Conservation (phyloP, 129 eudicot species). For the Chrysanthemum seticuspe region DNA sequence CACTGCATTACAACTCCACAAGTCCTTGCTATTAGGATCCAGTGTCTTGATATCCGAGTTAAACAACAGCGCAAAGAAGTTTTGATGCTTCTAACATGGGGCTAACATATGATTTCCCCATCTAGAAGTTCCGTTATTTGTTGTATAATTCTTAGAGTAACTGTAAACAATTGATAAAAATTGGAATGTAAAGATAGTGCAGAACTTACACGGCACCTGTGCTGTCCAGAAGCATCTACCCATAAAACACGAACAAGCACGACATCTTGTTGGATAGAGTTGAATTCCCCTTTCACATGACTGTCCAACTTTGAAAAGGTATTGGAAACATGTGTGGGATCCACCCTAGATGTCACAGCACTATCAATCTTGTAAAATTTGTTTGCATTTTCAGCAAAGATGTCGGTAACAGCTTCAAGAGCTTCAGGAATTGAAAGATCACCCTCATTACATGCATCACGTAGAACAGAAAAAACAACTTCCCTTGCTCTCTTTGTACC, state of each 20-base stretch:
- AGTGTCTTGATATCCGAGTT: too few relatives aligned
- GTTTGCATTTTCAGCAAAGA: conserved; percentile 77
- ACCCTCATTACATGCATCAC: conserved; percentile 75
- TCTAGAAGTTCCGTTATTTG: too few relatives aligned
- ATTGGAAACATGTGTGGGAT: conserved; percentile 27
- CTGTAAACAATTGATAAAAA: too few relatives aligned
- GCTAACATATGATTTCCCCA: too few relatives aligned
- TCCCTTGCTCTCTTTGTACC: conserved; percentile 92
- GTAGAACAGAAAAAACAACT: conserved; percentile 74
- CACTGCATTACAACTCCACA: too few relatives aligned
- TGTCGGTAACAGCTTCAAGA: conserved; percentile 67
- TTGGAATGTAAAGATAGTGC: not conserved
- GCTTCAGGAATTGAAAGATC: conserved; percentile 87
- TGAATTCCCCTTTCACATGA: conserved; percentile 24
- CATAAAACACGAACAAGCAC: conserved; percentile 76
- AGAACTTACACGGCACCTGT: conserved; percentile 86
- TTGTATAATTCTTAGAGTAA: too few relatives aligned
- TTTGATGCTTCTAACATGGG: too few relatives aligned
- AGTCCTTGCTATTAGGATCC: too few relatives aligned
- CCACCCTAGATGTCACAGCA: conserved; percentile 20
- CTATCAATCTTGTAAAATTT: conserved; percentile 60
- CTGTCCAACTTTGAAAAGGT: conserved; percentile 24
- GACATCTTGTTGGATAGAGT: conserved; percentile 38
- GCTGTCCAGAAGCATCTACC: conserved; percentile 95
- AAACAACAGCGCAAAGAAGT: too few relatives aligned